Conservation (phyloP, 163 green algal species). For the Coccomyxa subellipsoidea region DNA sequence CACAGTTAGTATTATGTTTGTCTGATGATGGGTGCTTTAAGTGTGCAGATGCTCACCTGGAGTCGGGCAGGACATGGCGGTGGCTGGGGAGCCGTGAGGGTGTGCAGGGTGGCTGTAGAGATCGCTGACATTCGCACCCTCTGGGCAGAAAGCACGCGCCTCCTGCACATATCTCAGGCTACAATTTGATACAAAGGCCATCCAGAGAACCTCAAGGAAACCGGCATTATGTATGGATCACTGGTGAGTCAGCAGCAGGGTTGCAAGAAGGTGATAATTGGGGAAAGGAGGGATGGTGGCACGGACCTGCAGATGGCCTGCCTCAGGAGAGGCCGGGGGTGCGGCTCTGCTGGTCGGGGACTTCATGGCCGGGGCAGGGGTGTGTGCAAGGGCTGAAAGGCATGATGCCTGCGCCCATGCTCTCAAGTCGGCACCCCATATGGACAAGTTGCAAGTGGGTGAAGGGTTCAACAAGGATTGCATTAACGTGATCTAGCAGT, state of each 20-base stretch:
- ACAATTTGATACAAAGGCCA: neutral
- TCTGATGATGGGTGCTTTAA: too few relatives aligned
- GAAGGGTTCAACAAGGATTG: too few relatives aligned
- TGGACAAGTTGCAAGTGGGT: too few relatives aligned
- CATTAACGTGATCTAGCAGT: too few relatives aligned
- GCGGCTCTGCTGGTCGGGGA: neutral
- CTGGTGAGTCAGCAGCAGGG: neutral
- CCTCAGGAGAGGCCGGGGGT: neutral
- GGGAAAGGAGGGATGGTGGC: neutral
- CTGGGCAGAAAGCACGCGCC: neutral
- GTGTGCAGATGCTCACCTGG: neutral
- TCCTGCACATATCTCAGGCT: slow-evolving; percentile 11
- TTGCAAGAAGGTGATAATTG: neutral
- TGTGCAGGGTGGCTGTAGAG: neutral
- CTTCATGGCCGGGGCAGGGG: neutral
- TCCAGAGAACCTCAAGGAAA: neutral
- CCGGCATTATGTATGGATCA: neutral
- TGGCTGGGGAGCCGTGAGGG: neutral
- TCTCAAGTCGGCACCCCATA: too few relatives aligned
- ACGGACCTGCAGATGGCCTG: neutral
- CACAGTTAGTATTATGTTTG: too few relatives aligned
- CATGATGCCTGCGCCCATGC: neutral
- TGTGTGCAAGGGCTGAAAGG: neutral
- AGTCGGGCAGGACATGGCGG: neutral
- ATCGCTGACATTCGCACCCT: neutral